These are phyloP conservation scores for Talaromyces adpressus DNA, from an alignment of 495 filamentous ascomycete genomes.

Conservation along the genomic window DNA sequence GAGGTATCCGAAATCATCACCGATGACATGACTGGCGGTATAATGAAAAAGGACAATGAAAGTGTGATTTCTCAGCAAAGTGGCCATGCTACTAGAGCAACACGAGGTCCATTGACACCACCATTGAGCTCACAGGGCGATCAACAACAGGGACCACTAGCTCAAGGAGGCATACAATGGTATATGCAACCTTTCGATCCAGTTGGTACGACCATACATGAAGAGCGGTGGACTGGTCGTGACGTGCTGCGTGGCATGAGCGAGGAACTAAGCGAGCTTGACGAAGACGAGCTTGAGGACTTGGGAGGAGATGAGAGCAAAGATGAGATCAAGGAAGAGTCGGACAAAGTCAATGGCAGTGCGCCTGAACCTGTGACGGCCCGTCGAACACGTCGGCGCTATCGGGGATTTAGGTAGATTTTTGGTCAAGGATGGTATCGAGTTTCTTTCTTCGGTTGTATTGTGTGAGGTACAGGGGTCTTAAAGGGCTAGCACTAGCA, in stretches of 20 bases:
- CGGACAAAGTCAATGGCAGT: constrained; percentile 4
- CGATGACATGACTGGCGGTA: constrained; percentile 11
- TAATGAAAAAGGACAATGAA: constrained; percentile 17
- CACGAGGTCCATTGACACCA: constrained; percentile 31
- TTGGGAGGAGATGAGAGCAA: constrained; percentile 43
- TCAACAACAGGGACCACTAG: constrained; percentile 45
- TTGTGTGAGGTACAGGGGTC: neutral
- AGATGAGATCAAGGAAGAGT: constrained; percentile 13
- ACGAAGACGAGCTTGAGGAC: constrained; percentile 74
- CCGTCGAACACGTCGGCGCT: constrained; percentile 33
- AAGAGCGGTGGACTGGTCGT: constrained; percentile 71
- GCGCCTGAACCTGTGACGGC: constrained; percentile 17
- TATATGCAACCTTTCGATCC: constrained; percentile 80
- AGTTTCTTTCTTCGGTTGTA: constrained; percentile 9
- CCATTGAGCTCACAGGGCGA: constrained; percentile 42
- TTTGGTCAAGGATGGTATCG: neutral
- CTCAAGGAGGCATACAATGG: constrained; percentile 76
- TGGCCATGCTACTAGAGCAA: constrained; percentile 17
- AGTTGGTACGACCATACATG: constrained; percentile 64
- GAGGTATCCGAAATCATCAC: constrained; percentile 1
- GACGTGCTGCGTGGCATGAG: constrained; percentile 72
- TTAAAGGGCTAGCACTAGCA: neutral
- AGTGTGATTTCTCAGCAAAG: constrained; percentile 35
- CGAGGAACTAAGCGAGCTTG: constrained; percentile 81
- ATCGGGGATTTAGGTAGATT: constrained; percentile 27